Percentiles rank a stretch among this genome's conserved stretches.
Conservation (phyloP, 768 basidiomycete genomes). For the Boletus insuetus region DNA sequence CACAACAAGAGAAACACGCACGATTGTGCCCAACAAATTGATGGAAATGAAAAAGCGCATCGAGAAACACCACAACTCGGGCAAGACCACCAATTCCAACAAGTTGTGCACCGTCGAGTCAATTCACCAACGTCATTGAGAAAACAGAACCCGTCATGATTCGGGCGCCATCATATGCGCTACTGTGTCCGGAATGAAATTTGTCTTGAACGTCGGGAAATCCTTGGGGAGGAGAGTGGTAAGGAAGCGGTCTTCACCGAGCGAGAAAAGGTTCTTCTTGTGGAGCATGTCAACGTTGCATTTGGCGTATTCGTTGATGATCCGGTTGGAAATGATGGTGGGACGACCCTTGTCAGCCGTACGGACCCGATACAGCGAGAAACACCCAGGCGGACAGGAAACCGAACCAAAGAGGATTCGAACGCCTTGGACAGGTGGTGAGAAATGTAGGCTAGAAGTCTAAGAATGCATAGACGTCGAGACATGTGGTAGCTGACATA, state of each 20-base stretch:
- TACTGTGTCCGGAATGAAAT: constrained; percentile 86
- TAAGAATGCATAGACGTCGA: too few species aligned
- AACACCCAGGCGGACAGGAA: constrained; percentile 94
- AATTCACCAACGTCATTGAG: constrained; percentile 94
- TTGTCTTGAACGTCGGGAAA: constrained; percentile 94
- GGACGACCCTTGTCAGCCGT: constrained; percentile 95
- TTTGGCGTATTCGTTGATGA: constrained; percentile 94
- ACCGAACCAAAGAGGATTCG: constrained; percentile 93
- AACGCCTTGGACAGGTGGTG: constrained; percentile 94
- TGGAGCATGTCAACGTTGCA: constrained; percentile 92
- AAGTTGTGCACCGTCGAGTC: constrained; percentile 96
- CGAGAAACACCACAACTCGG: constrained; percentile 91
- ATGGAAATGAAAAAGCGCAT: constrained; percentile 94
- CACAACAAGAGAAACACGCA: too few species aligned
- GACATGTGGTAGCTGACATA: too few species aligned
- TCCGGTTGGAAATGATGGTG: constrained; percentile 92
- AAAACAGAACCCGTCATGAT: constrained; percentile 82
- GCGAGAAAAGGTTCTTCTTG: constrained; percentile 92
- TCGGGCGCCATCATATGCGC: constrained; percentile 92
- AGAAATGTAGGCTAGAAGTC: constrained; percentile 60
- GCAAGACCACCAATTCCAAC: constrained; percentile 81
- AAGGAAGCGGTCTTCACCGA: constrained; percentile 94
- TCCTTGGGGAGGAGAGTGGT: constrained; percentile 94
- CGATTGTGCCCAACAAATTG: too few species aligned
- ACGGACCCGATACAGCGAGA: constrained; percentile 89